Base-by-base conservation (phyloP, 345 rosid genomes). In the Salix caprea region DNA sequence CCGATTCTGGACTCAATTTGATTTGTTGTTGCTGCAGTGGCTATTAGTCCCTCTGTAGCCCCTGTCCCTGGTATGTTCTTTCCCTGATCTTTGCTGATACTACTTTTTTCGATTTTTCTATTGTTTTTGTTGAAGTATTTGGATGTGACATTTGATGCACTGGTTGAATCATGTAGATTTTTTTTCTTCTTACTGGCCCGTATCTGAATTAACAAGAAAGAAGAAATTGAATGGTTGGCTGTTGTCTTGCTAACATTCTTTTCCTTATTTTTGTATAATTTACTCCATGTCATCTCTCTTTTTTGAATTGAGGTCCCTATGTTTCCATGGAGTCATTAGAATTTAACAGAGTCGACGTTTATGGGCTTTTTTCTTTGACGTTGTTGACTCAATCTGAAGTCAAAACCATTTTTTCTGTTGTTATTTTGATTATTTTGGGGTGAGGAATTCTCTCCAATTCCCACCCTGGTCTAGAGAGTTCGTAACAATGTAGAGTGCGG, bases 11-110 rank as follows among this genome's bases (percentile, higher is more conserved):
- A 14, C 19, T 39, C 67, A 30, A 2, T 40, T 36, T 18, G 24
- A 16, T 26, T 21, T 74, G 13, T 48, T 70, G 4, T 48, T 78
- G 69, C 81, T 81, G 88, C 84, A 89, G 92, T 82, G 77, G 60
- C 90, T 18, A 1, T 81, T 34, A 1, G 85, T 70, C 90, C 95
- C 16, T 32, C 71, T 15, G 80, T 56, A 36, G 26, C 26, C 26
- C 26, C 26, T 26, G 40, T 67, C 0, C 80, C 71, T 69, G 80
- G 80, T 77, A 77, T 65, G 71, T 15, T 64, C 18, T 9, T 23
- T 6, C 8, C 9, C 26, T n/a, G 28, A 42, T 69, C 34, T 69
- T 39, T 0, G 19, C 42, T 12, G 6, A 34, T 34, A 4, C 36
- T 4, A 34, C 36, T 34, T 34, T 34, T 37, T 2, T 13, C 21